Conservation (phyloP, 257 asterid species). For the Hygrophila difformis region DNA sequence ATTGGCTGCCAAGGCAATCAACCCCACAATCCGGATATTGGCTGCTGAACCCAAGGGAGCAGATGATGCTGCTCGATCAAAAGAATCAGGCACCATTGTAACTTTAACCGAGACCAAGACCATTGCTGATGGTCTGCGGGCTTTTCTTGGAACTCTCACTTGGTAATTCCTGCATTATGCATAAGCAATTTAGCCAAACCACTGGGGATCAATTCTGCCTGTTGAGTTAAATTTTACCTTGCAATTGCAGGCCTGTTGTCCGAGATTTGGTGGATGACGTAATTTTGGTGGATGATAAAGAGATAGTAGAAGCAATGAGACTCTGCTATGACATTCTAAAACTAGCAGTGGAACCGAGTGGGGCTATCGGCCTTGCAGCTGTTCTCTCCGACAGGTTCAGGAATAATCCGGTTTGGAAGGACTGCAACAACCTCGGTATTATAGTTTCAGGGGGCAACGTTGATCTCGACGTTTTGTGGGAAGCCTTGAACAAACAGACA, state of each 20-base stretch:
- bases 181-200: not conserved
- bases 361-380: conserved; percentile 94
- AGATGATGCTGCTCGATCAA: conserved; percentile 78
- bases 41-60: conserved; percentile 98
- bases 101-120: conserved; percentile 66
- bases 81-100: conserved; percentile 52
- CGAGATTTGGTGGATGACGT: conserved; percentile 83
- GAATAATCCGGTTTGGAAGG: conserved; percentile 38
- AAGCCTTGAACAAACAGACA: conserved; percentile 34
- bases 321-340: conserved; percentile 74
- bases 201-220: not conserved
- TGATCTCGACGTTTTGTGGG: conserved; percentile 79
- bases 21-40: conserved; percentile 56
- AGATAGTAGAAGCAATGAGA: conserved; percentile 68
- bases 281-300: conserved; percentile 63
- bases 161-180: conserved; percentile 35
- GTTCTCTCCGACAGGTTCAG: conserved; percentile 55
- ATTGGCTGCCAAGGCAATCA: conserved; percentile 78
- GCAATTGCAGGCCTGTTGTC: conserved; percentile 70
- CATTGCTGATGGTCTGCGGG: conserved; percentile 91
- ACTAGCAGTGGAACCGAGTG: conserved; percentile 89
- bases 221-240: not conserved
- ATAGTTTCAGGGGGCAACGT: conserved; percentile 91
- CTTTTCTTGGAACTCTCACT: conserved; percentile 77
- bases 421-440: conserved; percentile 54